Percentiles rank a stretch among this genome's conserved stretches.
These are phyloP conservation scores for Tricharina praecox DNA, from an alignment of 495 filamentous ascomycete genomes.

Conservation along the genomic window DNA sequence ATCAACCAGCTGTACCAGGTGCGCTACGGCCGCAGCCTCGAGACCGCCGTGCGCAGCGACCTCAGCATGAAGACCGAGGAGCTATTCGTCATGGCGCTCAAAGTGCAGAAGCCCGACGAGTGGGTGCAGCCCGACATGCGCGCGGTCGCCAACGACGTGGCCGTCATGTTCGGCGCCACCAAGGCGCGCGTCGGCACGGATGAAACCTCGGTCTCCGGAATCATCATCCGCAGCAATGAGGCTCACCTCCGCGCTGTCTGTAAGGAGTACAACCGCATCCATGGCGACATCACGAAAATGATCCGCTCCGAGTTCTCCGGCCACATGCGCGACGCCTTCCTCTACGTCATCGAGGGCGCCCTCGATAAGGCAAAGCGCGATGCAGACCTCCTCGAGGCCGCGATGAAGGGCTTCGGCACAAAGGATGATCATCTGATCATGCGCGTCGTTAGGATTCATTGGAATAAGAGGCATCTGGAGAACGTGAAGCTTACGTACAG, in stretches of 20 bases:
- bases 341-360: slow-evolving; percentile 59
- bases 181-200: slow-evolving; percentile 56
- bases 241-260: slow-evolving; percentile 67
- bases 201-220: slow-evolving; percentile 54
- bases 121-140: slow-evolving; percentile 50
- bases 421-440: slow-evolving; percentile 66
- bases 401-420: slow-evolving; percentile 75
- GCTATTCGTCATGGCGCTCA: slow-evolving; percentile 62
- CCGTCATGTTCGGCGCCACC: slow-evolving; percentile 41
- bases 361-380: slow-evolving; percentile 67
- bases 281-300: slow-evolving; percentile 50
- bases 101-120: slow-evolving; percentile 57
- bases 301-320: slow-evolving; percentile 70
- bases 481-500: slow-evolving; percentile 59
- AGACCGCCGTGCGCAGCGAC: slow-evolving; percentile 54
- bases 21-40: slow-evolving; percentile 42
- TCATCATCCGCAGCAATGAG: slow-evolving; percentile 56
- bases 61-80: slow-evolving; percentile 68
- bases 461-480: slow-evolving; percentile 53
- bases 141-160: slow-evolving; percentile 36
- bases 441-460: slow-evolving; percentile 58
- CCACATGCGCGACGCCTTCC: slow-evolving; percentile 77
- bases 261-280: slow-evolving; percentile 49
- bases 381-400: slow-evolving; percentile 59
- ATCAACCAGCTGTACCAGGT: slow-evolving; percentile 64